Conservation (phyloP, 169 alveolate genomes). For the Babesia ovis region DNA sequence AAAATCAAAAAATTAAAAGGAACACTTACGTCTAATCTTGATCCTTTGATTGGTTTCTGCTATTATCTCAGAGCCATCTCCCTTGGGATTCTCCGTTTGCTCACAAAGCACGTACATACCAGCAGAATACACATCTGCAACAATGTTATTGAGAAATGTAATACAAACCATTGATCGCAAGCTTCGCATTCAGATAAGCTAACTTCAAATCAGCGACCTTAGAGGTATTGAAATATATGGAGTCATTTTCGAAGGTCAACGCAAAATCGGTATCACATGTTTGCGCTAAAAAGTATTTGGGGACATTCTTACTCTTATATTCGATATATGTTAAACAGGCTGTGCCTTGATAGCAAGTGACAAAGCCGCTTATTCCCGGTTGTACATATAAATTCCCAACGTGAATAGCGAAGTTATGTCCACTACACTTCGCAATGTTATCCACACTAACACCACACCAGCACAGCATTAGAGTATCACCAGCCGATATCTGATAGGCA, state of each 20-base stretch:
- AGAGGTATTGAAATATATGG: background rate
- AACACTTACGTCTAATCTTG: background rate
- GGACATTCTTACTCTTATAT: background rate
- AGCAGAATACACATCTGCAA: background rate
- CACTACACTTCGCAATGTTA: background rate
- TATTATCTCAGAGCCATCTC: background rate
- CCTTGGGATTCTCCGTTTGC: background rate
- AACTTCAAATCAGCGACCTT: background rate
- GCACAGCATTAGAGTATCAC: conserved; percentile 4
- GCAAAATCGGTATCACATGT: background rate
- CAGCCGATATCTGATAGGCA: background rate
- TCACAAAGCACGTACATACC: conserved; percentile 5
- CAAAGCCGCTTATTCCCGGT: background rate
- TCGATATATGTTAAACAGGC: background rate
- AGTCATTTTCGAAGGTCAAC: background rate
- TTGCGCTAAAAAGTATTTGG: background rate
- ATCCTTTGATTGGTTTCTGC: background rate
- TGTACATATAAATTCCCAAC: conserved; percentile 2
- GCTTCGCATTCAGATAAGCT: background rate
- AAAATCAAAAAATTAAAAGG: background rate
- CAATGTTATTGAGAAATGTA: too few relatives aligned
- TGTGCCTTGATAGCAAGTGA: conserved; percentile 3
- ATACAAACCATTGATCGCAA: background rate
- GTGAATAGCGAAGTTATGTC: background rate
- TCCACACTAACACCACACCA: conserved; percentile 20